A percentile compares a stretch with the other conserved stretches of the same genome.
Conservation (phyloP, 2,329 filamentous ascomycete species). For the Ceratocystis albifundus region DNA sequence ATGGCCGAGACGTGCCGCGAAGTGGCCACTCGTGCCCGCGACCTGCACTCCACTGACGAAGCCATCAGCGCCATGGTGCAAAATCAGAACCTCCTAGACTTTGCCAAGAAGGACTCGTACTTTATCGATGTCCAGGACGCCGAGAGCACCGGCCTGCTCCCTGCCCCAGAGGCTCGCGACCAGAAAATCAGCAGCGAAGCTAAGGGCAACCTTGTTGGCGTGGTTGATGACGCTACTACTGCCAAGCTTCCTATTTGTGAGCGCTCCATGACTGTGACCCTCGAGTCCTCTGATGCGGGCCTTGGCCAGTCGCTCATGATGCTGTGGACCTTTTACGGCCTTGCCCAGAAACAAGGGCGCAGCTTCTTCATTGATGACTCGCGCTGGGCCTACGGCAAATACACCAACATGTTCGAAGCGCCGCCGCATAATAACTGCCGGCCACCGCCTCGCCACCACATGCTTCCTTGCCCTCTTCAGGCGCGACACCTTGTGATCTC, state of each 20-base stretch:
- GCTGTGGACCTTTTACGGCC: conserved; percentile 72
- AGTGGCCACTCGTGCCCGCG: conserved; percentile 47
- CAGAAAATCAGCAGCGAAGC: conserved; percentile 29
- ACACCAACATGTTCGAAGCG: conserved; percentile 57
- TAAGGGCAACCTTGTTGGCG: conserved; percentile 39
- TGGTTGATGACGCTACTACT: conserved; percentile 33
- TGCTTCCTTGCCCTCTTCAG: conserved; percentile 66
- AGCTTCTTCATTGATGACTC: conserved; percentile 79
- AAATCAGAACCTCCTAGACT: conserved; percentile 19
- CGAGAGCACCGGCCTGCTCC: conserved; percentile 51
- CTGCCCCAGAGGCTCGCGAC: conserved; percentile 31
- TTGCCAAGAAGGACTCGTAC: conserved; percentile 50
- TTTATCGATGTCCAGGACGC: conserved; percentile 68
- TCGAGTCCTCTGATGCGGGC: conserved; percentile 62
- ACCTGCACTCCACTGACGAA: conserved; percentile 31
- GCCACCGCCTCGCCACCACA: conserved; percentile 61
- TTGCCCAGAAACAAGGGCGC: conserved; percentile 61
- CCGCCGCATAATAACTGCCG: conserved; percentile 55
- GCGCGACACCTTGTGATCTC: conserved; percentile 67
- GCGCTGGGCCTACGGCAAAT: conserved; percentile 70
- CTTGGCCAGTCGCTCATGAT: conserved; percentile 66
- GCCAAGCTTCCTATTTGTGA: conserved; percentile 49
- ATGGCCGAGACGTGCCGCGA: conserved; percentile 58
- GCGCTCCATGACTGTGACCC: conserved; percentile 62
- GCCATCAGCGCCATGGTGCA: conserved; percentile 31